A percentile compares a stretch with the other conserved stretches of the same genome.
Evolutionary conservation across 345 rosid species (phyloP).

Genomic region (Reutealis trisperma): DNA sequence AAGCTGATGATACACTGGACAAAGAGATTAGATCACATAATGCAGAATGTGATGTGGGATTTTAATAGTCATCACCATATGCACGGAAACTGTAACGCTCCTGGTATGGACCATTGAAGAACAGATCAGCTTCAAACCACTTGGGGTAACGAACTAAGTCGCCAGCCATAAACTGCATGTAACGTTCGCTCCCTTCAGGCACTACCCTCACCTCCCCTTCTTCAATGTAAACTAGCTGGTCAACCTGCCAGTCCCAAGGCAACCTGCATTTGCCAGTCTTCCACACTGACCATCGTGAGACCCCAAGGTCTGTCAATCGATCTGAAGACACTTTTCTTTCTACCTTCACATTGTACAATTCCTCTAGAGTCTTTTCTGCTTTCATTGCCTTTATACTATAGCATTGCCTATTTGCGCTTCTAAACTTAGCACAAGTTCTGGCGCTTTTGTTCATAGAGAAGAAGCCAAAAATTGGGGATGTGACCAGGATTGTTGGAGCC

Average conservation of each 20-base stretch:
- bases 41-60: background rate
- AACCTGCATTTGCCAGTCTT: slow-evolving; percentile 79
- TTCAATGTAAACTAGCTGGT: slow-evolving; percentile 90
- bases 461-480: slow-evolving; percentile 33
- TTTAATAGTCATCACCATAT: slow-evolving; percentile 68
- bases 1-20: background rate
- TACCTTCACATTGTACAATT: slow-evolving; percentile 76
- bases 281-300: slow-evolving; percentile 84
- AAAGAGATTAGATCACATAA: background rate
- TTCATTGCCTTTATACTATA: slow-evolving; percentile 52
- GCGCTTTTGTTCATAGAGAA: slow-evolving; percentile 31
- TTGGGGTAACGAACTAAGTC: slow-evolving; percentile 90
- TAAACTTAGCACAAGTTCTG: slow-evolving; percentile 12
- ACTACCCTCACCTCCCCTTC: slow-evolving; percentile 97
- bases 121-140: slow-evolving; percentile 95
- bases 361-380: slow-evolving; percentile 68
- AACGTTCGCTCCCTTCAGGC: slow-evolving; percentile 76
- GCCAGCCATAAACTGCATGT: slow-evolving; percentile 81
- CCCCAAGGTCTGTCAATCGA: slow-evolving; percentile 68
- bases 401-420: slow-evolving; percentile 15
- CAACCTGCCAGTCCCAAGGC: slow-evolving; percentile 97
- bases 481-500: slow-evolving; percentile 48
- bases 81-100: slow-evolving; percentile 88
- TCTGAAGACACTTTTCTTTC: slow-evolving; percentile 58
- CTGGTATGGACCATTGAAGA: slow-evolving; percentile 76